Evolutionary conservation across 2,329 filamentous ascomycete species (phyloP).

Genomic region (Colletotrichum liriopes): DNA sequence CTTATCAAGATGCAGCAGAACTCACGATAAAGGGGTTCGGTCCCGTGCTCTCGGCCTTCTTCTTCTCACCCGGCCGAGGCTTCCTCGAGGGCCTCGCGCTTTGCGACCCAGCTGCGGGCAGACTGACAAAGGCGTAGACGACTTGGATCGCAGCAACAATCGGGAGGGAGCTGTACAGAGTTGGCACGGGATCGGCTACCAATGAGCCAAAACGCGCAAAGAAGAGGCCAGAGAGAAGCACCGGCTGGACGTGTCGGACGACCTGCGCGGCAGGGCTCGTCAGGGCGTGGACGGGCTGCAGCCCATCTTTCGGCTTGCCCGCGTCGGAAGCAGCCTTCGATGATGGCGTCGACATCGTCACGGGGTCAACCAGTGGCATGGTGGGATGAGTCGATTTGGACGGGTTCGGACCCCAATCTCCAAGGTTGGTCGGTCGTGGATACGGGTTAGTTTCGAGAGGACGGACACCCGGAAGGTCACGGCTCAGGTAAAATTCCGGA

Average conservation of each 20-base stretch:
- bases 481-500: conserved; percentile 37
- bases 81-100: conserved; percentile 63
- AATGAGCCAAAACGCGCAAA: conserved; percentile 75
- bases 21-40: conserved; percentile 64
- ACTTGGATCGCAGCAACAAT: conserved; percentile 77
- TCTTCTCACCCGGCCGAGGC: conserved; percentile 67
- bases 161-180: conserved; percentile 74
- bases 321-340: conserved; percentile 51
- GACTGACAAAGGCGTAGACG: conserved; percentile 73
- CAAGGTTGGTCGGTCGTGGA: conserved; percentile 19
- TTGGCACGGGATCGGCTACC: conserved; percentile 78
- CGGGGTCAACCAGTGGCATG: conserved; percentile 55
- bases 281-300: conserved; percentile 57
- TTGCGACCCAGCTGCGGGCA: conserved; percentile 72
- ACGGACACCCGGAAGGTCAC: conserved; percentile 38
- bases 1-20: conserved; percentile 7
- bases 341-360: conserved; percentile 60
- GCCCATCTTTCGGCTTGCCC: conserved; percentile 49
- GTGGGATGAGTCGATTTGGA: conserved; percentile 27
- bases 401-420: conserved; percentile 17
- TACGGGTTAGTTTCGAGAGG: conserved; percentile 13
- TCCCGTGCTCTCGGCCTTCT: conserved; percentile 63
- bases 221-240: conserved; percentile 76
- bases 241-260: conserved; percentile 78
- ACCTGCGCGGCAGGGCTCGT: conserved; percentile 58